phyloP scores from a whole-genome alignment of 441 rosid species.

The Gossypium davidsonii region DNA sequence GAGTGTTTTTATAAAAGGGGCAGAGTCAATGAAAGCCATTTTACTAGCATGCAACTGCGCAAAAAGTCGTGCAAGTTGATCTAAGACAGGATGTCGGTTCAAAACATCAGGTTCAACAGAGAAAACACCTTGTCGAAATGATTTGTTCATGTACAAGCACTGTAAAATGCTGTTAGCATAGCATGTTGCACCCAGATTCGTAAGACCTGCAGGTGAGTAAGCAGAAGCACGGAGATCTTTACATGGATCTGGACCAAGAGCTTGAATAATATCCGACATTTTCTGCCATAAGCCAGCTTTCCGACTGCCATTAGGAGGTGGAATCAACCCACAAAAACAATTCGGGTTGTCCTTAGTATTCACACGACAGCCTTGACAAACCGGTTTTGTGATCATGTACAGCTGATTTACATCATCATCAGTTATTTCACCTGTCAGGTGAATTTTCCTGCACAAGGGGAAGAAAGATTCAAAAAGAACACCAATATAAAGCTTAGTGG shows the following conservation, averaged over 20 bases:
- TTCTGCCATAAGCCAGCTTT: slow-evolving; percentile 95
- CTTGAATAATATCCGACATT: slow-evolving; percentile 54
- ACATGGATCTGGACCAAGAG: slow-evolving; percentile 68
- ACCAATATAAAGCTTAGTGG: neutral
- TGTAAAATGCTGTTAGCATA: slow-evolving; percentile 98
- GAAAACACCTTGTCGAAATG: slow-evolving; percentile 75
- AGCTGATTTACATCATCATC: slow-evolving; percentile 62
- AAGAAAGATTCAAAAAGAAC: slow-evolving; percentile 4
- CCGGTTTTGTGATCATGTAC: slow-evolving; percentile 66
- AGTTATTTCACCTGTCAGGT: slow-evolving; percentile 53
- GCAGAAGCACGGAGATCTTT: slow-evolving; percentile 60
- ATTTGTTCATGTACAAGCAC: slow-evolving; percentile 77
- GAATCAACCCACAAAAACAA: slow-evolving; percentile 84
- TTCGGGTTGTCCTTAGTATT: slow-evolving; percentile 90
- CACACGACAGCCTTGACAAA: slow-evolving; percentile 92
- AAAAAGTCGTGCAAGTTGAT: slow-evolving; percentile 84
- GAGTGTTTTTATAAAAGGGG: slow-evolving; percentile 82
- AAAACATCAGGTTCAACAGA: slow-evolving; percentile 70
- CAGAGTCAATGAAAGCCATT: slow-evolving; percentile 83
- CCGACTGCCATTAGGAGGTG: slow-evolving; percentile 76
- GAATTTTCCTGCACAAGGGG: slow-evolving; percentile 57
- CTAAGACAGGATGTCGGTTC: slow-evolving; percentile 69
- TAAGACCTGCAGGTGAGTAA: slow-evolving; percentile 81
- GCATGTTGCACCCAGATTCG: slow-evolving; percentile 95
- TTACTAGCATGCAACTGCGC: slow-evolving; percentile 80